phyloP scores from a whole-genome alignment of 805 yeast genomes.

The Wickerhamiella spandovensis region DNA sequence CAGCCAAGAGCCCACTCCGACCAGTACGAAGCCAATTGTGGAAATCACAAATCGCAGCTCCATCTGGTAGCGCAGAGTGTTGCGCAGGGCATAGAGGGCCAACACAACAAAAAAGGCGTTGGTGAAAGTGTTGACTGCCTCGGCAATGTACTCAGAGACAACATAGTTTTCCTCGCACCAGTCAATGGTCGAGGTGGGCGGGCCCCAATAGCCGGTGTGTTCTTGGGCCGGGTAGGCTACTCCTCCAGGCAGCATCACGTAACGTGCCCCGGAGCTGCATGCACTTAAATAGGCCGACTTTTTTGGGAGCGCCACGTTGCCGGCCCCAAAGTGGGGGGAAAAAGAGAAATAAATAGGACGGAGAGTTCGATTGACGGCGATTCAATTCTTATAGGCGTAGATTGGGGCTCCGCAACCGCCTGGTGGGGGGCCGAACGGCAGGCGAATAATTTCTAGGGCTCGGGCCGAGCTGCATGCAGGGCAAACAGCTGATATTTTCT shows the following conservation, averaged over 20 bases:
- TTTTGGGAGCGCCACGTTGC: too few species aligned
- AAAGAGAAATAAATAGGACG: neutral
- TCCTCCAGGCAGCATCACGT: neutral
- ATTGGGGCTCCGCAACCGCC: too few species aligned
- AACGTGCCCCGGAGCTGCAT: neutral
- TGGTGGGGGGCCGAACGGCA: too few species aligned
- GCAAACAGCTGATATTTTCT: too few species aligned
- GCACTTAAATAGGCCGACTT: neutral
- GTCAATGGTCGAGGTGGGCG: constrained; percentile 77
- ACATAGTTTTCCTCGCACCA: constrained; percentile 99
- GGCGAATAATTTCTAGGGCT: too few species aligned
- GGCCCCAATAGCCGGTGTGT: constrained; percentile 24
- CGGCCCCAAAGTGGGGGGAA: neutral
- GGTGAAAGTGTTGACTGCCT: constrained; percentile 75
- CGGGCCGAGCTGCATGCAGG: too few species aligned
- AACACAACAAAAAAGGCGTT: constrained; percentile 41
- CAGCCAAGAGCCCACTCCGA: constrained; percentile 88
- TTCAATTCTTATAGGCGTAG: too few species aligned
- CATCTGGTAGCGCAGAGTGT: constrained; percentile 44
- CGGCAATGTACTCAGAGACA: constrained; percentile 75
- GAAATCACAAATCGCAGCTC: constrained; percentile 61
- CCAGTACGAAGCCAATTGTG: constrained; percentile 70
- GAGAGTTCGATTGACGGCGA: too few species aligned
- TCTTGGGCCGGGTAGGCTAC: constrained; percentile 8
- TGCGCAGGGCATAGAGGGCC: constrained; percentile 51